Conservation (phyloP, 768 basidiomycete species). For the Leccinum pellstonianum region DNA sequence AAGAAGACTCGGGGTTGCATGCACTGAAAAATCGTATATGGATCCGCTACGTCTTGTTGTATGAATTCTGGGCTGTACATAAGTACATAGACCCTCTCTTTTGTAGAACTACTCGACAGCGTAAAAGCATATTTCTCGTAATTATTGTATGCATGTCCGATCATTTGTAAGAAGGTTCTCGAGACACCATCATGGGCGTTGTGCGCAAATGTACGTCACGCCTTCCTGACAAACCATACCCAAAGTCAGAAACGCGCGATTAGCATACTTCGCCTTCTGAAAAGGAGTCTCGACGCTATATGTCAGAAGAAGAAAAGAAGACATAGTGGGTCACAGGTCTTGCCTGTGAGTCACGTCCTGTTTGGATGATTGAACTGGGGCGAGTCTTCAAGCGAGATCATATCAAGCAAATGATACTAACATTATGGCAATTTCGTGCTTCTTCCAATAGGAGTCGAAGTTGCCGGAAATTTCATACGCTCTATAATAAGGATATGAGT, state of each 20-base stretch:
- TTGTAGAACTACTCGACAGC: neutral
- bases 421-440: too few species aligned
- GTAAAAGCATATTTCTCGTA: neutral
- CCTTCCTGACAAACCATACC: neutral
- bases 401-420: too few species aligned
- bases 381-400: too few species aligned
- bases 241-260: neutral
- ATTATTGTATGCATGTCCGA: neutral
- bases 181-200: neutral
- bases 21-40: neutral
- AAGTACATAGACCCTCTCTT: slow-evolving; percentile 1
- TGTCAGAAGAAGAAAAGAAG: too few species aligned
- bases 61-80: neutral
- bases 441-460: too few species aligned
- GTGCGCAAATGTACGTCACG: neutral
- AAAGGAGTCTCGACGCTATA: too few species aligned
- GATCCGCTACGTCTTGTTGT: neutral
- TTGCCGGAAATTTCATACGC: too few species aligned
- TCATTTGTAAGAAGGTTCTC: neutral
- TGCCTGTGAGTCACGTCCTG: too few species aligned
- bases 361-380: too few species aligned
- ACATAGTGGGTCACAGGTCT: too few species aligned
- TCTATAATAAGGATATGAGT: too few species aligned
- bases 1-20: neutral
- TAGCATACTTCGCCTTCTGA: too few species aligned